Evolutionary conservation across 1,139 yeast genomes (phyloP), one percentile per base, ranked within the genome.

Genomic region (Magnusiomyces suaveolens): DNA sequence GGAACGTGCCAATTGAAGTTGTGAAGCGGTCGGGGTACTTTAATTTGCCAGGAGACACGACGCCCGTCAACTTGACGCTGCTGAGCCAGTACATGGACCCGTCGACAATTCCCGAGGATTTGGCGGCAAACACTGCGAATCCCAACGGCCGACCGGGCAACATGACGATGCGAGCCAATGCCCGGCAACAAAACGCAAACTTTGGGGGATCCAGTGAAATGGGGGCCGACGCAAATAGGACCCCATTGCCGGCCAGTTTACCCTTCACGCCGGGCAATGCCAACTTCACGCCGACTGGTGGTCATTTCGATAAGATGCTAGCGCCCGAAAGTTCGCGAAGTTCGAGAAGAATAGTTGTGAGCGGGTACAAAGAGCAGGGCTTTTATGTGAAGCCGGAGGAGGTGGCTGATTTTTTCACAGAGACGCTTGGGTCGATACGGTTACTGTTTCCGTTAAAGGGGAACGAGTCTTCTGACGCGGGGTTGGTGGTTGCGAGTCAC

Each of bases 1-100:
- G 87, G 63, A 76, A 78, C 14, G 82, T 87, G 2, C 78, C 87
- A 1, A 86, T 94, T 0, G 88, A 83, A 60, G 75, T 86, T 60
- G 95, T 95, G 3, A 89, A 89, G 64, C 73, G 86, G 23, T 81
- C 90, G 0, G 96, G 96, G 0, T 69, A 86, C 2, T 89, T 87
- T 62, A 88, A 92, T 0, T 72, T 81, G 26, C 94, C 94, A 0
- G 92, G 92, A 1, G 77, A 78, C 52, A 81, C 85, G 0, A 74
- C 72, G 60, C 80, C 79, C 1, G 74, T 80, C 48, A 84, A 81
- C 62, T 75, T 75, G 48, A 76, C 81, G 3, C 78, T 78, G 59
- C 64, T 81, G 38, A 82, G 79, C 62, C 82, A 81, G 1, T 69
- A 75, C 16, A 72, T 77, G 4, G 39, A 46, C 24, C 38, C 33